phyloP scores from a whole-genome alignment of 2,329 filamentous ascomycete genomes.

The Colletotrichum musae region DNA sequence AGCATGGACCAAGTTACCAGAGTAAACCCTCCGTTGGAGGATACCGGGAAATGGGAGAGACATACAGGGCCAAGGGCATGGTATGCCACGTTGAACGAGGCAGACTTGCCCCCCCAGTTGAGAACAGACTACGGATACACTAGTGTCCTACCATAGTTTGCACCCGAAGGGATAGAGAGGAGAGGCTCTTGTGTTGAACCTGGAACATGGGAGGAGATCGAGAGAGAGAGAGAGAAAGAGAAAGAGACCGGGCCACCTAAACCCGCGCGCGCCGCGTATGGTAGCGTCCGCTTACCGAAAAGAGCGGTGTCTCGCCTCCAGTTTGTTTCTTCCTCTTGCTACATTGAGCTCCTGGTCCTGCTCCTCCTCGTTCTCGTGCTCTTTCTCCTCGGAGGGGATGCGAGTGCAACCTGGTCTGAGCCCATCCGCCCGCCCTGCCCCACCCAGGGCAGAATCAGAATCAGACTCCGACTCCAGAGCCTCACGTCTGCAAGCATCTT shows the following conservation, averaged over 20 bases:
- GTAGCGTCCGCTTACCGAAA: constrained; percentile 29
- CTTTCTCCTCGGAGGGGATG: background rate
- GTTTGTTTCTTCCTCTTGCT: constrained; percentile 35
- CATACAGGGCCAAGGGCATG: constrained; percentile 3
- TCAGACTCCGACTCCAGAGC: constrained; percentile 14
- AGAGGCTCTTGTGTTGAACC: constrained; percentile 32
- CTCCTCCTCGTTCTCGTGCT: background rate
- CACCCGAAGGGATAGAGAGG: background rate
- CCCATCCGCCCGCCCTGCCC: background rate
- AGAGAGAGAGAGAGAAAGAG: background rate
- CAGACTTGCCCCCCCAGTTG: constrained; percentile 11
- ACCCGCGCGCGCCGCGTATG: constrained; percentile 8
- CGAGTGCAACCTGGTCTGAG: constrained; percentile 16
- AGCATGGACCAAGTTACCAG: constrained; percentile 34
- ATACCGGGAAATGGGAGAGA: constrained; percentile 2
- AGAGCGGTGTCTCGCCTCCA: constrained; percentile 34
- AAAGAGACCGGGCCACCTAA: constrained; percentile 1
- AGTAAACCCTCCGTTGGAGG: background rate
- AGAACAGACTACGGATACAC: background rate
- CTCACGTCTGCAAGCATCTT: constrained; percentile 32
- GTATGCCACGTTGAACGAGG: too few species aligned
- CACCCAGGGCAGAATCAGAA: constrained; percentile 19
- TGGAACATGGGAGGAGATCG: constrained; percentile 27
- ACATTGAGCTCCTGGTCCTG: constrained; percentile 6
- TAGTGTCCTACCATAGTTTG: too few species aligned